A percentile compares a stretch with the other conserved stretches of the same genome.
phyloP scores from a whole-genome alignment of 139 green algal species.

The Axilococcus clingmanii region DNA sequence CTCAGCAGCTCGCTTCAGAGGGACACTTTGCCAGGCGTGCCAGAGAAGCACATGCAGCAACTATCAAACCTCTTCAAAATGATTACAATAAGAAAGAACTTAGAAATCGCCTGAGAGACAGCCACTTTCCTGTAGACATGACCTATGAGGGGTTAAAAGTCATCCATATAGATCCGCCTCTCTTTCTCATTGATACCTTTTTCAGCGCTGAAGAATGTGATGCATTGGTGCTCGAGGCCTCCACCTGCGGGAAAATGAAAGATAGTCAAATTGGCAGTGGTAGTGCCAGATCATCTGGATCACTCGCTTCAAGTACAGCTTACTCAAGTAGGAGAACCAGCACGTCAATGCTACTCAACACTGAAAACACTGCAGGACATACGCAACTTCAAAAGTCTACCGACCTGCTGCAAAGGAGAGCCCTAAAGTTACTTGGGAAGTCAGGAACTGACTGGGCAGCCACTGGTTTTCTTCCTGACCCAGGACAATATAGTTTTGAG shows the following conservation, averaged over 20 bases:
- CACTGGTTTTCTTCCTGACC: conserved; percentile 29
- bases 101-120: conserved; percentile 6
- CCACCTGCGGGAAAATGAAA: conserved; percentile 1
- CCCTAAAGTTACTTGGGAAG: conserved; percentile 20
- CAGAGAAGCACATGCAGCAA: too few relatives aligned
- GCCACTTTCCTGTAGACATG: conserved; percentile 42
- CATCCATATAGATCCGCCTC: conserved; percentile 46
- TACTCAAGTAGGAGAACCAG: conserved; percentile 19
- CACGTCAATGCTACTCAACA: conserved; percentile 29
- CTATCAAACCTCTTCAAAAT: too few relatives aligned
- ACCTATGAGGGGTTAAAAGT: conserved; percentile 36
- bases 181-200: conserved; percentile 43
- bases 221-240: conserved; percentile 2
- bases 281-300: neutral
- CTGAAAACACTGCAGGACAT: conserved; percentile 6
- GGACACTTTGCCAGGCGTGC: too few relatives aligned
- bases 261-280: neutral
- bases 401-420: conserved; percentile 12
- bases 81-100: neutral
- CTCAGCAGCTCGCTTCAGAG: too few relatives aligned
- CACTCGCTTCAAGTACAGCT: conserved; percentile 1
- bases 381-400: conserved; percentile 3
- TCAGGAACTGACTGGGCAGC: conserved; percentile 18
- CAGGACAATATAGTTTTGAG: conserved; percentile 53
- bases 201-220: conserved; percentile 31